Percentiles rank a stretch among this genome's conserved stretches.
These are phyloP conservation scores for Arctium minus DNA, from an alignment of 129 eudicot genomes.

Conservation along the genomic window DNA sequence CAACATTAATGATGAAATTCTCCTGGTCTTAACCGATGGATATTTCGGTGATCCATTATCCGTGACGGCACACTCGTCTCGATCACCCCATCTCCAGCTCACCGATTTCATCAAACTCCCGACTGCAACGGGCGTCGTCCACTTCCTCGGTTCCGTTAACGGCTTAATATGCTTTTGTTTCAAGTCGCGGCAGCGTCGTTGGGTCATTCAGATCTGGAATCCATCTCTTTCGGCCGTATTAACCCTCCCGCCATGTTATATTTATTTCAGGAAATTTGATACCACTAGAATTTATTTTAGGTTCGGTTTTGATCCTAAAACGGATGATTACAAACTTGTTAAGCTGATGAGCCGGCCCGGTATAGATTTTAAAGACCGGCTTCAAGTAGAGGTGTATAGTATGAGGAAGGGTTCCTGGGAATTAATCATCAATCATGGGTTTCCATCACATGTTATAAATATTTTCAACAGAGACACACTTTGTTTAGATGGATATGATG, in stretches of 20 bases:
- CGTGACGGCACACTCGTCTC: not conserved
- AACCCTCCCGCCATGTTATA: not conserved
- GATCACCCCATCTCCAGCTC: not conserved
- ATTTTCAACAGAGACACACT: not conserved
- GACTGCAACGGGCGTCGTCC: not conserved
- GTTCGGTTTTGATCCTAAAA: not conserved
- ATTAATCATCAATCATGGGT: not conserved
- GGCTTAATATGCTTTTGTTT: not conserved
- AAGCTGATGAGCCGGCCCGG: not conserved
- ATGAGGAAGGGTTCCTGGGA: slow-evolving; percentile 6
- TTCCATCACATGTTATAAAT: not conserved
- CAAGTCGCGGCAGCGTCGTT: too few relatives aligned
- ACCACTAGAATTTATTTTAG: not conserved
- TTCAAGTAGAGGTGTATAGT: slow-evolving; percentile 2
- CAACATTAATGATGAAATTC: not conserved
- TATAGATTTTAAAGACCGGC: not conserved
- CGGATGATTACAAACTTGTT: slow-evolving; percentile 8
- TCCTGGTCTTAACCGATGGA: not conserved
- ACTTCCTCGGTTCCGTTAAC: not conserved
- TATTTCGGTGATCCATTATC: not conserved
- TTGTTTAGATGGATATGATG: slow-evolving; percentile 5
- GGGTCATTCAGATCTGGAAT: not conserved
- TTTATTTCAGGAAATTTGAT: not conserved
- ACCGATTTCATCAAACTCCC: not conserved
- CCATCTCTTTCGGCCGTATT: not conserved